Base-by-base conservation (phyloP, 345 rosid species). In the Euphorbia pulcherrima region DNA sequence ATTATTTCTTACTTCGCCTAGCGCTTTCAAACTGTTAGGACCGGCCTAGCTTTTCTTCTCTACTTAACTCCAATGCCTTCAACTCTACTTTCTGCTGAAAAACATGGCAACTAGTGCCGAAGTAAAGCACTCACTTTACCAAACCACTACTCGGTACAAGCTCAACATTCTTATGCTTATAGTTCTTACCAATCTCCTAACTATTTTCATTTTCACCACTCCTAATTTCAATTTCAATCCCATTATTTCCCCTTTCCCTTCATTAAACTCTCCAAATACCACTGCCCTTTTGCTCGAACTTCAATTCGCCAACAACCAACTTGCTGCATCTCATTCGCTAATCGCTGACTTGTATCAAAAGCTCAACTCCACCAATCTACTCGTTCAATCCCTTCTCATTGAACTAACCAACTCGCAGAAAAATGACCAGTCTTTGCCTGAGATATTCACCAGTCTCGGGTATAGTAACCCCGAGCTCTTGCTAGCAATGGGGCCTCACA, bases 291-390 rank as follows among this genome's bases (percentile, higher is more conserved):
- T 62, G 28, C 8, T 48, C 17, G 81, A 83, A 62, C 75, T 85
- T 26, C 62, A 66, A 47, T 67, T 76, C 53, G 79, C 80, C n/a
- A 68, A 50, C 67, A 12, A 67, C 2, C 78, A 82, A 63, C 81
- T 85, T 11, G 66, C 72, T n/a, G 53, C 74, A 17, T 72, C 74
- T 52, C 75, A 72, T 18, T 62, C 74, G 11, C 60, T 71, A 7
- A 57, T 83, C 24, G 11, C 52, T 35, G 80, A 83, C 21, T 67
- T 83, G 21, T 72, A 74, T 20, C 69, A 67, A 0, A 68, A 80
- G 74, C 84, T 82, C 53, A 75, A 73, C 64, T 77, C 83, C 29
- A 76, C 86, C 64, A 77, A 75, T 75, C 54, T 71, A 56, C 75
- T 80, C 11, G 64, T 73, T 2, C 47, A 79, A 60, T 72, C 81